Conservation (phyloP, 257 asterid species). For the Nicotiana paniculata region DNA sequence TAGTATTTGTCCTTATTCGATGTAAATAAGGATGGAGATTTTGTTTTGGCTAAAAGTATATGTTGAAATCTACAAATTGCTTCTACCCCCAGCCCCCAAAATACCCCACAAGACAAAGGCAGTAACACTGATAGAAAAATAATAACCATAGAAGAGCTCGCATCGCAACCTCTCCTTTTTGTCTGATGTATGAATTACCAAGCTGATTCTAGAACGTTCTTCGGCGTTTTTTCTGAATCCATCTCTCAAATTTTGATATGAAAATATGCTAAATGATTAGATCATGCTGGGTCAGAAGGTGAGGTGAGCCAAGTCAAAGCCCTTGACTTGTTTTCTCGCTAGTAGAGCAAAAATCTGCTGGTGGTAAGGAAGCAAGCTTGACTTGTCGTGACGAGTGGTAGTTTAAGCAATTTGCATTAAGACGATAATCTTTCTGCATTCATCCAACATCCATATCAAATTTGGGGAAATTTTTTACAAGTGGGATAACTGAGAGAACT, state of each 20-base stretch:
- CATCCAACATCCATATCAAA: not conserved
- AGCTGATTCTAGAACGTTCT: not conserved
- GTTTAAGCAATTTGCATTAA: not conserved
- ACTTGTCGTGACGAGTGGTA: not conserved
- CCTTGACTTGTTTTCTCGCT: not conserved
- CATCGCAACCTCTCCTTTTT: not conserved
- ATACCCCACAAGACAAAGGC: not conserved
- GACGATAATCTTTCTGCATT: not conserved
- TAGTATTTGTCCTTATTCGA: not conserved
- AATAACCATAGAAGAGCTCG: not conserved
- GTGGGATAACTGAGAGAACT: not conserved
- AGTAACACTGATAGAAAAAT: too few species aligned
- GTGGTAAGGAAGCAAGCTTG: not conserved
- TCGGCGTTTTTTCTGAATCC: not conserved
- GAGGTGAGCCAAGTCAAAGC: not conserved
- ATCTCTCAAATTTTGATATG: not conserved
- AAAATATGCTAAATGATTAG: not conserved
- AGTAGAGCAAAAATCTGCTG: not conserved
- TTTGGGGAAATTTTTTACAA: not conserved
- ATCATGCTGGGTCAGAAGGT: not conserved
- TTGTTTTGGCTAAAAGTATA: not conserved
- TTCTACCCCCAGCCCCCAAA: not conserved
- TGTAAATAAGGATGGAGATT: not conserved
- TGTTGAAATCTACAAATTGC: not conserved
- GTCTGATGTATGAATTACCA: not conserved